Evolutionary conservation across 768 basidiomycete species (phyloP).

Genomic region (Ephemerocybe angulata): DNA sequence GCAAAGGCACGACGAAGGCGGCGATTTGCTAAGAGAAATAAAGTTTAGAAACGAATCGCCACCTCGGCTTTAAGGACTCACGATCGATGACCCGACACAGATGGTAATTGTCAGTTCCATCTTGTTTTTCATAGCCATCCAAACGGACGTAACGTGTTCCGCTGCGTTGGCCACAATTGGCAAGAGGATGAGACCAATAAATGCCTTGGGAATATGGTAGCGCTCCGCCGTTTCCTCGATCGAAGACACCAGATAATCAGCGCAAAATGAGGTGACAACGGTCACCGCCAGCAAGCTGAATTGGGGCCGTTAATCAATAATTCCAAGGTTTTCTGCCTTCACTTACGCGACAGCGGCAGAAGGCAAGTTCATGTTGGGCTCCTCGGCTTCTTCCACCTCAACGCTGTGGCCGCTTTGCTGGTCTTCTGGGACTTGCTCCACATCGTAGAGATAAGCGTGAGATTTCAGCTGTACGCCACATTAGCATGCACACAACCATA

Average conservation of each 20-base stretch:
- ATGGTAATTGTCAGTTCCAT: slow-evolving; percentile 72
- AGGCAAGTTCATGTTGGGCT: slow-evolving; percentile 63
- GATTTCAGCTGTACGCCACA: slow-evolving; percentile 55
- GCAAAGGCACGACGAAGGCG: slow-evolving; percentile 78
- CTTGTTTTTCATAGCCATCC: slow-evolving; percentile 78
- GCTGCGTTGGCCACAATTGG: slow-evolving; percentile 89
- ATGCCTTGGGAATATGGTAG: slow-evolving; percentile 77
- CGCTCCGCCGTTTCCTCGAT: slow-evolving; percentile 87
- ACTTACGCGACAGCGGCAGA: slow-evolving; percentile 60
- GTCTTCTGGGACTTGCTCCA: slow-evolving; percentile 2
- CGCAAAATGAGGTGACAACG: slow-evolving; percentile 81
- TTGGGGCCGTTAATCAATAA: slow-evolving; percentile 6
- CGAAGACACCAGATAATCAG: slow-evolving; percentile 85
- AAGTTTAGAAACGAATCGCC: not conserved
- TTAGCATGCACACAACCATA: not conserved
- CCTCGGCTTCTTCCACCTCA: slow-evolving; percentile 36
- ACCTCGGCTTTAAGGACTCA: slow-evolving; percentile 30
- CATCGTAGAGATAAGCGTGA: slow-evolving; percentile 61
- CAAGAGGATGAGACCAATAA: slow-evolving; percentile 83
- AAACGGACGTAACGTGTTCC: slow-evolving; percentile 82
- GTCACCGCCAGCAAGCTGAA: slow-evolving; percentile 68
- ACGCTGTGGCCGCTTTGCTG: not conserved
- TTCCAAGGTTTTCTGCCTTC: not conserved
- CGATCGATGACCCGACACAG: slow-evolving; percentile 79
- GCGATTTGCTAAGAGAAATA: slow-evolving; percentile 66